Evolutionary conservation across 2,329 filamentous ascomycete genomes (phyloP).

Genomic region (Esteya vermicola): DNA sequence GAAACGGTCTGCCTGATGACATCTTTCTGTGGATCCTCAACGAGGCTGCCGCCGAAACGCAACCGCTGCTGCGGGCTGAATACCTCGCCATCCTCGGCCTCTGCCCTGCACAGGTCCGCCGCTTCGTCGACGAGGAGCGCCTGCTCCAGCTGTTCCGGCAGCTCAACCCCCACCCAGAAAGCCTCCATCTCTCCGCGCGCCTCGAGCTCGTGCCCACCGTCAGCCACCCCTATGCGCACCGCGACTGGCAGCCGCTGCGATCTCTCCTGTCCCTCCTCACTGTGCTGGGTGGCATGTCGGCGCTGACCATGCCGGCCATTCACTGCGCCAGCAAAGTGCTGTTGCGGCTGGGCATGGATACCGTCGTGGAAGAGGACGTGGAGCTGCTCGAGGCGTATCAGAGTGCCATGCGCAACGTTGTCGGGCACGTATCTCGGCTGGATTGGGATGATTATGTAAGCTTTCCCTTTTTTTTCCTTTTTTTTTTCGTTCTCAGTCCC

Average conservation of each 20-base stretch:
- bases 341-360: slow-evolving; percentile 41
- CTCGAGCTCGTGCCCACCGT: slow-evolving; percentile 9
- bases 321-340: slow-evolving; percentile 30
- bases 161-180: slow-evolving; percentile 40
- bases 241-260: slow-evolving; percentile 30
- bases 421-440: slow-evolving; percentile 22
- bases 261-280: slow-evolving; percentile 29
- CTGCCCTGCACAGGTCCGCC: slow-evolving; percentile 20
- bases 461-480: slow-evolving; percentile 15
- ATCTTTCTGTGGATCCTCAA: slow-evolving; percentile 52
- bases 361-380: slow-evolving; percentile 27
- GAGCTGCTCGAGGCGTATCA: slow-evolving; percentile 26
- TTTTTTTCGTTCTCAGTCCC: slow-evolving; percentile 6
- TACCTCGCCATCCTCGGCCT: slow-evolving; percentile 42
- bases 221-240: slow-evolving; percentile 13
- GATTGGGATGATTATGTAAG: slow-evolving; percentile 24
- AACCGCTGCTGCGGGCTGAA: slow-evolving; percentile 33
- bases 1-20: slow-evolving; percentile 48
- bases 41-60: slow-evolving; percentile 41
- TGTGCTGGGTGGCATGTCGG: slow-evolving; percentile 16
- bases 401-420: slow-evolving; percentile 27
- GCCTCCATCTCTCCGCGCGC: slow-evolving; percentile 16
- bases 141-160: slow-evolving; percentile 39
- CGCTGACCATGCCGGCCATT: slow-evolving; percentile 19
- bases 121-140: slow-evolving; percentile 28